Percentiles rank a stretch among this genome's conserved stretches.
Evolutionary conservation across 495 filamentous ascomycete genomes (phyloP).

Genomic region (Lentithecium fluviatile): DNA sequence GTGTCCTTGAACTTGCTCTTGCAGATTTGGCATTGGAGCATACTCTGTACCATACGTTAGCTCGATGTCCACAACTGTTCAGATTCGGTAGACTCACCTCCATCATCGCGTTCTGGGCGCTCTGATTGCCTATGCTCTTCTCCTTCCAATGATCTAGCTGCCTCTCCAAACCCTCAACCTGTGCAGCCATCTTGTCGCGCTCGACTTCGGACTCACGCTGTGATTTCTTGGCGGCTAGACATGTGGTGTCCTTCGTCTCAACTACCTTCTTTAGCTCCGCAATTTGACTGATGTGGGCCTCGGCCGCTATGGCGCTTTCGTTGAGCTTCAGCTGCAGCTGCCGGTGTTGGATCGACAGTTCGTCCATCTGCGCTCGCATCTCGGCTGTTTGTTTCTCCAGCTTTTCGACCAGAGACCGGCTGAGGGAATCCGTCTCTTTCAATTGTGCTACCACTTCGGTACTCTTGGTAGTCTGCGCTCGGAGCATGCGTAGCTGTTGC

Average conservation of each 20-base stretch:
- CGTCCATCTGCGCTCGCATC: conserved; percentile 68
- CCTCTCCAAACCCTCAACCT: conserved; percentile 71
- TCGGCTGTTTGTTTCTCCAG: conserved; percentile 88
- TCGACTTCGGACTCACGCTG: conserved; percentile 73
- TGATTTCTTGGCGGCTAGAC: conserved; percentile 52
- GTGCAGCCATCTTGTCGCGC: conserved; percentile 67
- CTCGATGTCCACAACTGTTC: background rate
- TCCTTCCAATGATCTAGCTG: conserved; percentile 77
- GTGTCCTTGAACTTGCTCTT: conserved; percentile 90
- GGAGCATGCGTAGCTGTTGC: conserved; percentile 70
- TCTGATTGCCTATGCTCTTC: conserved; percentile 74
- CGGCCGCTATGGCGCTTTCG: conserved; percentile 65
- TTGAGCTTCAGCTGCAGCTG: conserved; percentile 65
- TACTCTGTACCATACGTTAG: conserved; percentile 53
- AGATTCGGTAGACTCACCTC: conserved; percentile 59
- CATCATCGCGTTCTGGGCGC: conserved; percentile 77
- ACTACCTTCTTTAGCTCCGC: conserved; percentile 69
- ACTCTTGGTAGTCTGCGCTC: conserved; percentile 80
- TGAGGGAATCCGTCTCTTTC: conserved; percentile 76
- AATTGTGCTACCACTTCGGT: conserved; percentile 90
- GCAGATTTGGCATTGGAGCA: conserved; percentile 89
- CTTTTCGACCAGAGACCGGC: conserved; percentile 64
- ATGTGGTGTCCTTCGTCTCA: conserved; percentile 67
- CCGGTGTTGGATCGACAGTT: conserved; percentile 65
- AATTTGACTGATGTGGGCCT: conserved; percentile 74